phyloP scores from a whole-genome alignment of 441 rosid species.

The Francoa sonchifolia region DNA sequence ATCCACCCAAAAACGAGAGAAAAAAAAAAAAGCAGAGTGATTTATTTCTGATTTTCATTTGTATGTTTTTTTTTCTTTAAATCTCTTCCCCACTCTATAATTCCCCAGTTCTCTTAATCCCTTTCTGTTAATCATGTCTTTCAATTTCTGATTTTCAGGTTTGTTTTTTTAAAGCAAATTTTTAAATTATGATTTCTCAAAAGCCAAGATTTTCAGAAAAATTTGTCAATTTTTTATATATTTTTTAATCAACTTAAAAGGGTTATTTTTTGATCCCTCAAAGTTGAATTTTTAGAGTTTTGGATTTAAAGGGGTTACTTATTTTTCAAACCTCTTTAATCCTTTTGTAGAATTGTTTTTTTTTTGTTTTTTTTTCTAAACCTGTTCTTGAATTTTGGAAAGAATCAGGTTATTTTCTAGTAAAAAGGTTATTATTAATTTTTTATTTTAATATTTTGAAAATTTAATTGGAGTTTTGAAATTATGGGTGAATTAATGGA shows the following conservation, averaged over 20 bases:
- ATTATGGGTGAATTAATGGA: constrained; percentile 50
- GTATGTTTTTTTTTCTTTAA: background rate
- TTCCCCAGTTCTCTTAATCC: background rate
- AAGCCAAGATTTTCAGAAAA: background rate
- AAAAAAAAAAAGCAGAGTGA: background rate
- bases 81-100: background rate
- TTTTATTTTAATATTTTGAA: constrained; percentile 14
- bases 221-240: background rate
- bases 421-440: no score
- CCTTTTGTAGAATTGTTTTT: background rate
- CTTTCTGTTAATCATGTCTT: background rate
- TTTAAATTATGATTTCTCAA: background rate
- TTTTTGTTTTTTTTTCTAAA: background rate
- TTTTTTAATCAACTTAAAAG: constrained; percentile 1
- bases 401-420: no score
- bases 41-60: background rate
- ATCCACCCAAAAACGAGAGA: background rate
- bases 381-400: no score
- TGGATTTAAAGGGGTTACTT: background rate
- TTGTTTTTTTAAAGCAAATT: no score
- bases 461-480: constrained; percentile 35
- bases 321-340: constrained; percentile 2
- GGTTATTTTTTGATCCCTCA: constrained; percentile 1
- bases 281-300: background rate
- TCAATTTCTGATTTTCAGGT: constrained; percentile 1